Evolutionary conservation across 129 eudicot species (phyloP), one percentile per base, ranked within the genome.

Genomic region (Mikania micrantha): DNA sequence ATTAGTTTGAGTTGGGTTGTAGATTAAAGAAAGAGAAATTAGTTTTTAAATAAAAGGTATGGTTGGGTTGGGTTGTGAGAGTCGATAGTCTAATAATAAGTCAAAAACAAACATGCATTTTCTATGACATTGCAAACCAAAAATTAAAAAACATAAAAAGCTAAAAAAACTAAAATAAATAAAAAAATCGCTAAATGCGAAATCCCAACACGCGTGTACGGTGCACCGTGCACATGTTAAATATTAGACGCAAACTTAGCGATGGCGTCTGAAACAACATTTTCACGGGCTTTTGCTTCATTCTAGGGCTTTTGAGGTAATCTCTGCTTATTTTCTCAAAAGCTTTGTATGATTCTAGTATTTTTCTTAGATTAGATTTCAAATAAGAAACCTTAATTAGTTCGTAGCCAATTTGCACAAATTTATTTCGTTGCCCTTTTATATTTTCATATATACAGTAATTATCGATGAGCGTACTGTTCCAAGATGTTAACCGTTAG

Each of bases 221-320:
- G 22, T 17, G n/a, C n/a, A n/a, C n/a, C n/a, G n/a, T 48, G 17
- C 19, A 6, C 19, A 48, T 16, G 7, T 32, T 32, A 32, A 32
- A 29, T n/a, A 47, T 47, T 48, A 48, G 25, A 19, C 9, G 24
- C 24, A 48, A 8, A n/a, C 17, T 15, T 1, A 41, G 16, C 47
- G 16, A 13, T 16, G 16, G 47, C 22, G 19, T 45, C 35, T 71
- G 49, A 19, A 39, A 19, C 66, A 66, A 39, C 59, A 0, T 53
- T 65, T 42, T 54, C 60, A 39, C 72, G 9, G 78, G 72, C 78
- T 69, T 59, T 54, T 64, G 2, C 70, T 54, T 52, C 44, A 12
- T 53, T 74, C 50, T 74, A 74, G 78, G 78, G 78, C 65, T 74
- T 71, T 65, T 64, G 16, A 73, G 78, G 78, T 73, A 52, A 40